Evolutionary conservation across 495 filamentous ascomycete species (phyloP).

Genomic region (Amphirosellinia nigrospora): DNA sequence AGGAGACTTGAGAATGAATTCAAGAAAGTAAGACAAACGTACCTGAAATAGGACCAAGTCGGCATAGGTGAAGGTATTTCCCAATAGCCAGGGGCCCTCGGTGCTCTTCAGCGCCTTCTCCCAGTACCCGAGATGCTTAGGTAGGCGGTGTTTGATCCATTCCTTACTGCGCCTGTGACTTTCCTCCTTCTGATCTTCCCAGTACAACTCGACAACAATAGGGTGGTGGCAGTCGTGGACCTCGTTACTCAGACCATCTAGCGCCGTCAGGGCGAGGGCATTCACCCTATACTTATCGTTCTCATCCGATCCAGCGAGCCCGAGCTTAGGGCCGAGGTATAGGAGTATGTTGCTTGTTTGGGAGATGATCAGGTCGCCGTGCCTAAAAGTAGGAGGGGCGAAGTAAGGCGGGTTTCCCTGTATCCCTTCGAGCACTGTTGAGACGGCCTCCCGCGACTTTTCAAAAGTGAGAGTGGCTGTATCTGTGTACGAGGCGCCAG

Average conservation of each 20-base stretch:
- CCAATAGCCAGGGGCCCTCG: slow-evolving; percentile 53
- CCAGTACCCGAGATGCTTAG: slow-evolving; percentile 61
- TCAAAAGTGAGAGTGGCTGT: slow-evolving; percentile 23
- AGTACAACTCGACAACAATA: slow-evolving; percentile 51
- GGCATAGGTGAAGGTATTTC: slow-evolving; percentile 56
- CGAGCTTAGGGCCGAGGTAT: slow-evolving; percentile 56
- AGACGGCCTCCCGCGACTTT: slow-evolving; percentile 25
- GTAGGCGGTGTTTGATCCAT: slow-evolving; percentile 53
- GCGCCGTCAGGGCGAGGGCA: slow-evolving; percentile 55
- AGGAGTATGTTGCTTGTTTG: slow-evolving; percentile 61
- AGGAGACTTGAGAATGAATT: not conserved
- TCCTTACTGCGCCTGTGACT: slow-evolving; percentile 50
- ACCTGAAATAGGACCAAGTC: slow-evolving; percentile 63
- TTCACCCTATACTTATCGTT: slow-evolving; percentile 34
- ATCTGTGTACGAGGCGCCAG: slow-evolving; percentile 55
- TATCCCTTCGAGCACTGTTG: slow-evolving; percentile 10
- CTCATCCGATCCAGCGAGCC: slow-evolving; percentile 38
- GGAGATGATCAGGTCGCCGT: slow-evolving; percentile 49
- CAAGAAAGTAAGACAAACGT: slow-evolving; percentile 15
- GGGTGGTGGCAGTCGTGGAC: slow-evolving; percentile 64
- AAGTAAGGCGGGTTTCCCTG: slow-evolving; percentile 53
- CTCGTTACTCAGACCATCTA: slow-evolving; percentile 60
- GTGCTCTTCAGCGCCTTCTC: slow-evolving; percentile 52
- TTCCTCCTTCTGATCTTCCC: slow-evolving; percentile 63
- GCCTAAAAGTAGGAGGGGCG: slow-evolving; percentile 56